Percentiles rank a stretch among this genome's conserved stretches.
Evolutionary conservation across 2,329 filamentous ascomycete species (phyloP).

Genomic region (Bipolaris cookei): DNA sequence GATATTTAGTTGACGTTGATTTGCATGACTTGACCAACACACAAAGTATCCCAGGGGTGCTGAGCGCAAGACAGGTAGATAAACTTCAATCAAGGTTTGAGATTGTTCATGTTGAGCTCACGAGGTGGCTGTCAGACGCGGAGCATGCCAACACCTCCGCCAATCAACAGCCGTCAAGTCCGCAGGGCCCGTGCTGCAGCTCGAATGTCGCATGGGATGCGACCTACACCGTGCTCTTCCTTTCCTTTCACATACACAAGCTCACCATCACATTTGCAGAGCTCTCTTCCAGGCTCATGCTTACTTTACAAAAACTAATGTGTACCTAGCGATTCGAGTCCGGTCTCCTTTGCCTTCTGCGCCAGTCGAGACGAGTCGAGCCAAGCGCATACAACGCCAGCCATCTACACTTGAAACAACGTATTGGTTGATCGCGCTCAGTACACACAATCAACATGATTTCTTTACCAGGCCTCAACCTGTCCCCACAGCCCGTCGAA

Average conservation of each 20-base stretch:
- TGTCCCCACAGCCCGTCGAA: slow-evolving; percentile 44
- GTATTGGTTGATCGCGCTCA: not conserved
- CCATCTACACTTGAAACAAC: not conserved
- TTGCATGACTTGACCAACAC: not conserved
- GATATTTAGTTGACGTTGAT: not conserved
- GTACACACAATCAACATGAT: slow-evolving; percentile 34
- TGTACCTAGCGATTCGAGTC: not conserved
- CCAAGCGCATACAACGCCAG: not conserved
- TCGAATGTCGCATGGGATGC: not conserved
- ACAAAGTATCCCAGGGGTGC: not conserved
- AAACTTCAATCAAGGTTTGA: slow-evolving; percentile 4
- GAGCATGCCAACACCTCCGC: slow-evolving; percentile 14
- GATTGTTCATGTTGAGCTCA: slow-evolving; percentile 12
- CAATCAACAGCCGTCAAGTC: slow-evolving; percentile 23
- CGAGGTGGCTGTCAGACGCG: slow-evolving; percentile 26
- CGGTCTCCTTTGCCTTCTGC: not conserved
- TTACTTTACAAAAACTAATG: not conserved
- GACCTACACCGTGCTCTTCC: not conserved
- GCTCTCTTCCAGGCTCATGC: too few species aligned
- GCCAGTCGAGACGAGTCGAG: not conserved
- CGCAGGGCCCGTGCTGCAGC: slow-evolving; percentile 20
- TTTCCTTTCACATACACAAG: not conserved
- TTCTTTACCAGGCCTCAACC: slow-evolving; percentile 56
- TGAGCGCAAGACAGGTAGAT: not conserved
- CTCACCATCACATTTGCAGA: not conserved